Base-by-base conservation (phyloP, 2,329 filamentous ascomycete species). In the Aspergillus piperis region DNA sequence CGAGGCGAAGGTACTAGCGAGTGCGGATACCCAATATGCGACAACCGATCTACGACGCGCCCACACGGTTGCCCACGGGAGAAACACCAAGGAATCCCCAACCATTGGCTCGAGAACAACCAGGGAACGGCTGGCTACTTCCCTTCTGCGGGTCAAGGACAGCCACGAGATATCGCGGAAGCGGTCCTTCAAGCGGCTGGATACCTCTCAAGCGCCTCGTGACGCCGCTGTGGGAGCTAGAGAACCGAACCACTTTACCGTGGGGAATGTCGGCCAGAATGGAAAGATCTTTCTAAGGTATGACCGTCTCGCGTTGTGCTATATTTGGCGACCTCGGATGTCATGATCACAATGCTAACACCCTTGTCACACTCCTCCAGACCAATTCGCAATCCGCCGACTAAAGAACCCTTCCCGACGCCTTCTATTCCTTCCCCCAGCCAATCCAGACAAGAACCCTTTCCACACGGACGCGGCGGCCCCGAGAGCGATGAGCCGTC, bases 201-300 rank as follows among this genome's bases (percentile, higher is more conserved):
- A 83, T 59, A 85, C 81, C 70, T 80, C 78, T 21, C 66, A 68
- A 68, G 77, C 81, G n/a, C 81, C 84, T 10, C 64, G 69, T 55
- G 88, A 91, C 69, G 84, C 84, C 60, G 78, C 82, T 59, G 85
- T 86, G 50, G 86, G 81, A 57, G 83, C 85, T 36, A 83, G 88
- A 61, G 86, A 88, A 72, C 88, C 87, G 52, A 84, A 88, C 57
- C 87, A 91, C 70, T 93, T 94, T 73, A 88, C 89, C 2, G 90
- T 94, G 57, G 87, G 88, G 54, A 93, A 92, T 74, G 90, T 94
- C 61, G 90, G 90, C 23, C 90, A 92, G 72, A 92, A 92, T 76
- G 90, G 90, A 41, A 87, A 88, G 72, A 91, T 94, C 75, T 94
- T 92, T 75, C 74, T 94, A 66, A 90, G 89, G 89, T 93, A 86